These are phyloP conservation scores for Leccinum holopus DNA, from an alignment of 1,284 basidiomycete species.

Conservation along the genomic window DNA sequence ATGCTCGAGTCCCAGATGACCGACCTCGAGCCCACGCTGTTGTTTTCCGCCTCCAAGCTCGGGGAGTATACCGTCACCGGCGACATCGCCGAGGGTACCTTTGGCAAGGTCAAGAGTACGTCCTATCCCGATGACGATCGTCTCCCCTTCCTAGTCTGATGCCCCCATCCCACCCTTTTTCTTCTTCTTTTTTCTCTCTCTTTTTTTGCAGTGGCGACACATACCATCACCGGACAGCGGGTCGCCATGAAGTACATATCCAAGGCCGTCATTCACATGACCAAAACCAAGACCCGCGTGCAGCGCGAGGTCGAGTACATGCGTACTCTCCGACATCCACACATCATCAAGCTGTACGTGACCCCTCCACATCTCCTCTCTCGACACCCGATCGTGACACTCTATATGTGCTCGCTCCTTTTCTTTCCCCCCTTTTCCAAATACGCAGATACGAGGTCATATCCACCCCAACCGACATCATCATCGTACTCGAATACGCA, in stretches of 20 bases:
- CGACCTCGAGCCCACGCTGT: slow-evolving; percentile 24
- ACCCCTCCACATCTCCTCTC: slow-evolving; percentile 6
- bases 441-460: slow-evolving; percentile 88
- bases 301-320: slow-evolving; percentile 96
- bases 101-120: slow-evolving; percentile 98
- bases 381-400: slow-evolving; percentile 11
- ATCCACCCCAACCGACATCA: slow-evolving; percentile 89
- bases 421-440: not conserved
- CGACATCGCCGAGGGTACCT: slow-evolving; percentile 88
- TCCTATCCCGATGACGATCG: slow-evolving; percentile 13
- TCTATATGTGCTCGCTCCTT: not conserved
- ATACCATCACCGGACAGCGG: slow-evolving; percentile 78
- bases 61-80: slow-evolving; percentile 75
- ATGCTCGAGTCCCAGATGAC: slow-evolving; percentile 19
- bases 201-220: not conserved
- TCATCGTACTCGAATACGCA: slow-evolving; percentile 94
- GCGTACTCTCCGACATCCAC: slow-evolving; percentile 86
- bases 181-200: slow-evolving; percentile 5
- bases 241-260: slow-evolving; percentile 99
- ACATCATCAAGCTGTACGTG: slow-evolving; percentile 92
- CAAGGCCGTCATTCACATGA: slow-evolving; percentile 88
- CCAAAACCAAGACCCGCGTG: slow-evolving; percentile 90
- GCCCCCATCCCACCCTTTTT: slow-evolving; percentile 4
- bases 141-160: slow-evolving; percentile 17
- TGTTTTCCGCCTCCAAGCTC: slow-evolving; percentile 60